Evolutionary conservation across 495 filamentous ascomycete genomes (phyloP).

Genomic region (Astrothelium subdiscretum): DNA sequence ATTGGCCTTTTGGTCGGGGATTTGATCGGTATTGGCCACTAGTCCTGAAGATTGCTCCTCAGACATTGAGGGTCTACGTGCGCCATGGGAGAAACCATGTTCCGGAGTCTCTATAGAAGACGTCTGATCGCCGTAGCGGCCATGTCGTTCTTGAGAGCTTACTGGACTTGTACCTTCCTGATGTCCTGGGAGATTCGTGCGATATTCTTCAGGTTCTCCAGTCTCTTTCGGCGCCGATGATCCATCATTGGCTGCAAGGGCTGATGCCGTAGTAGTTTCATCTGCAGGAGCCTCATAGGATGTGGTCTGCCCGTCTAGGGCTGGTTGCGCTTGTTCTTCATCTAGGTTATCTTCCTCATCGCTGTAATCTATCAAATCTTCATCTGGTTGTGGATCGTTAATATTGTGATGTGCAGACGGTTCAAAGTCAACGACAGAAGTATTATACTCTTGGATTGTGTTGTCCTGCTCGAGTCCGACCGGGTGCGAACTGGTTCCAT

Average conservation of each 20-base stretch:
- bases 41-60: no score
- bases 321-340: not conserved
- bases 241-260: not conserved
- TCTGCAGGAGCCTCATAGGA: not conserved
- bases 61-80: no score
- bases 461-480: constrained; percentile 4
- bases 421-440: not conserved
- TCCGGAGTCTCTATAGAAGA: no score
- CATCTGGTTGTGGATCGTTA: constrained; percentile 19
- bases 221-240: not conserved
- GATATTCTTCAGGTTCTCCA: not conserved
- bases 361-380: constrained; percentile 22
- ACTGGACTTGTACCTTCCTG: no score
- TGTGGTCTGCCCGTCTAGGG: not conserved
- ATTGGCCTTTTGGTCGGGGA: not conserved
- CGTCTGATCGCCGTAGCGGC: no score
- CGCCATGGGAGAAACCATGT: no score
- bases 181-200: not conserved
- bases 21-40: not conserved
- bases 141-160: no score
- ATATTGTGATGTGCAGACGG: constrained; percentile 25
- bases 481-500: not conserved
- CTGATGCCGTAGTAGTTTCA: not conserved
- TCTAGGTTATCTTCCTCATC: constrained; percentile 18
- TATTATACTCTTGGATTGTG: constrained; percentile 18